Base-by-base conservation (phyloP, 129 eudicot species). In the Flaveria bidentis region DNA sequence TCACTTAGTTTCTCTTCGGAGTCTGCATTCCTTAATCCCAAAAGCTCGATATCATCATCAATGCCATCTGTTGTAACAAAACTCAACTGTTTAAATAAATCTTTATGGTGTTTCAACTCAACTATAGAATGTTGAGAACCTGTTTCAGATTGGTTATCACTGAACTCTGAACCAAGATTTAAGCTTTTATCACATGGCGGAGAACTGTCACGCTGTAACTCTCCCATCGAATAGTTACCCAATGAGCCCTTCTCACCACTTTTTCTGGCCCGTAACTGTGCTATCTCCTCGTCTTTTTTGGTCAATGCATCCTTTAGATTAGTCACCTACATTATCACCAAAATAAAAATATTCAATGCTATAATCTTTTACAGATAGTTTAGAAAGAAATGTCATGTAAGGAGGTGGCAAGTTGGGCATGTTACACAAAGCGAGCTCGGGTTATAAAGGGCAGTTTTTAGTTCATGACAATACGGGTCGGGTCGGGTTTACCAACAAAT, bases 1-100 rank as follows among this genome's bases (percentile, higher is more conserved):
- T 93, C 98, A 74, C 98, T 93, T 53, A 93, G 80, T 70, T 94
- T 88, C 82, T 84, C 97, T 16, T 91, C 96, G 4, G 88, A 85
- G 80, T 88, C 96, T 4, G 44, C 91, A 77, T 88, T 96, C 50
- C 90, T 94, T 79, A 86, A 86, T 58, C 95, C 89, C 78, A 93
- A 45, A 22, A 93, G 87, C 78, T 83, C 98, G 6, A 83, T n/a
- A 53, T 90, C 98, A 15, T 86, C 97, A 61, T 64, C 42, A 62
- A 4, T 6, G 30, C 33, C 33, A 58, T 18, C 82, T 16, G 64
- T 75, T 79, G 63, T 73, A 72, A 82, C 83, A 72, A 79, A 79
- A 73, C 88, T 84, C 18, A 91, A 77, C 56, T 82, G 86, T 62
- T 14, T 61, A 45, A 84, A 82, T 17, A 89, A 78, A 9, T 89